Percentiles rank a stretch among this genome's conserved stretches.
Evolutionary conservation across 345 rosid species (phyloP).

Genomic region (Alliaria petiolata): DNA sequence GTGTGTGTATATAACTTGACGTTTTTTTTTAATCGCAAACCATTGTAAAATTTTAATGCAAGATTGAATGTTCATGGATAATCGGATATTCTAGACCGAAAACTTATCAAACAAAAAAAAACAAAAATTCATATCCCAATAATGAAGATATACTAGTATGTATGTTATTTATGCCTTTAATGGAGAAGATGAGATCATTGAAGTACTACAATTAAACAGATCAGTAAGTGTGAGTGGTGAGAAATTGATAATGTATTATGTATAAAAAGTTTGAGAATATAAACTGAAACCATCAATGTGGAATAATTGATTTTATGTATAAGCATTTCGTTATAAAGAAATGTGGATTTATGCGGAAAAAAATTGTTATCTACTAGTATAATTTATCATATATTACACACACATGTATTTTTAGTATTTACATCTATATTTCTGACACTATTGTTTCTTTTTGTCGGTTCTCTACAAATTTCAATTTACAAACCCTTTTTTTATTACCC

Average conservation of each 20-base stretch:
- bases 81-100: neutral
- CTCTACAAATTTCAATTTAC: neutral
- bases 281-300: neutral
- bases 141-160: no score
- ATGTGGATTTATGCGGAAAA: neutral
- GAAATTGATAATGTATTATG: neutral
- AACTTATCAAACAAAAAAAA: neutral
- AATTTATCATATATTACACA: constrained; percentile 15
- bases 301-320: neutral
- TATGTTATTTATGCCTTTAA: no score
- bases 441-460: constrained; percentile 32
- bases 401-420: constrained; percentile 13
- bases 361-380: neutral
- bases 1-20: no score
- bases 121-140: no score
- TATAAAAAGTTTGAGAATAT: neutral
- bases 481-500: neutral
- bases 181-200: no score
- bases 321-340: neutral
- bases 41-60: neutral
- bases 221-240: neutral
- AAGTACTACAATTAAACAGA: neutral
- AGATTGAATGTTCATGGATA: neutral
- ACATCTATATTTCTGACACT: constrained; percentile 29
- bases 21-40: neutral